phyloP scores from a whole-genome alignment of 2,329 filamentous ascomycete genomes.

The Xylaria sp. region DNA sequence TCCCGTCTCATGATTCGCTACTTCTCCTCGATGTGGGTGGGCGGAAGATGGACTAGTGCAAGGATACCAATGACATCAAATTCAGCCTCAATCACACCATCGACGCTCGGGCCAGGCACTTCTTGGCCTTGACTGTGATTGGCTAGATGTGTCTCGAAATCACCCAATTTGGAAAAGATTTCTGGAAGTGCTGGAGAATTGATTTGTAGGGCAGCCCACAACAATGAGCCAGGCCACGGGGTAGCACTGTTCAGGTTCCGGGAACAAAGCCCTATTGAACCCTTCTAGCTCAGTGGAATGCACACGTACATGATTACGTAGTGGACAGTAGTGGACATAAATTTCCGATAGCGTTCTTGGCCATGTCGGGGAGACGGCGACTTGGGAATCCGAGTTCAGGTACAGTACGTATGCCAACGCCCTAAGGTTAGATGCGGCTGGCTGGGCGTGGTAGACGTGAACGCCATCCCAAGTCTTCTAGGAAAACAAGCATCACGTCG shows the following conservation, averaged over 20 bases:
- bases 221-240: neutral
- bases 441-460: neutral
- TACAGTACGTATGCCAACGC: slow-evolving; percentile 8
- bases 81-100: slow-evolving; percentile 45
- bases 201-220: neutral
- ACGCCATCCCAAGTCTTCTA: neutral
- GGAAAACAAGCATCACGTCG: neutral
- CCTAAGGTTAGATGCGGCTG: neutral
- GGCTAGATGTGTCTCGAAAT: slow-evolving; percentile 19
- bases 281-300: neutral
- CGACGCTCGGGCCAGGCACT: slow-evolving; percentile 35
- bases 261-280: slow-evolving; percentile 9
- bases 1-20: neutral
- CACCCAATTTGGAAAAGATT: slow-evolving; percentile 36
- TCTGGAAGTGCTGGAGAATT: neutral
- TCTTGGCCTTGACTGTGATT: slow-evolving; percentile 24
- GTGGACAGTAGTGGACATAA: neutral
- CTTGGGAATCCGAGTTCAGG: neutral
- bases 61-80: slow-evolving; percentile 40
- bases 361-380: neutral
- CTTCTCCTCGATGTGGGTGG: neutral
- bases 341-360: neutral
- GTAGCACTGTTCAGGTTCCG: neutral
- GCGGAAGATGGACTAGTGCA: neutral
- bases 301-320: slow-evolving; percentile 9